phyloP scores from a whole-genome alignment of 345 rosid genomes.

The Salix suchowensis region DNA sequence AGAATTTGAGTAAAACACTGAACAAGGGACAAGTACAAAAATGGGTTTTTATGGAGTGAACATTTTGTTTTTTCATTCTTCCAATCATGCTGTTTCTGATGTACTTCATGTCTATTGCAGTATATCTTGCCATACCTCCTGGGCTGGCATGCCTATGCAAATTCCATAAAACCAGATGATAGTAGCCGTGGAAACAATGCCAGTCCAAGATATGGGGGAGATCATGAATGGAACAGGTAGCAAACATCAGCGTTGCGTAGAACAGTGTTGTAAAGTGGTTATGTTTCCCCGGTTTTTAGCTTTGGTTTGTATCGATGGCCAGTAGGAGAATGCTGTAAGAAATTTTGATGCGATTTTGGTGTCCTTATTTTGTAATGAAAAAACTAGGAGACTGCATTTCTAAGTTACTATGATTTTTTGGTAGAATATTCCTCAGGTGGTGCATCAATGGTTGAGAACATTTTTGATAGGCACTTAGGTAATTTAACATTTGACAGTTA shows the following conservation, averaged over 20 bases:
- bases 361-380: neutral
- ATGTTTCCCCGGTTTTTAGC: too few species aligned
- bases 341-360: neutral
- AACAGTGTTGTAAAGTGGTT: neutral
- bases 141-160: constrained; percentile 79
- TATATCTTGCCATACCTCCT: constrained; percentile 70
- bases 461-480: neutral
- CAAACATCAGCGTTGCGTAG: neutral
- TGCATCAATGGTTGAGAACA: neutral
- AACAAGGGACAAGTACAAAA: neutral
- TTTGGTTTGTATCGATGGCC: neutral
- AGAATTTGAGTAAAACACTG: neutral
- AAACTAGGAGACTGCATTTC: neutral
- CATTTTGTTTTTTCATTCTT: neutral
- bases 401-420: too few species aligned
- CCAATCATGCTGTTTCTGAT: neutral
- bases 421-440: neutral
- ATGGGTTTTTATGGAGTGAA: neutral
- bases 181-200: constrained; percentile 37
- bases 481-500: too few species aligned
- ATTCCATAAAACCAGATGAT: constrained; percentile 52
- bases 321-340: neutral
- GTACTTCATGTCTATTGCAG: constrained; percentile 32
- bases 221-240: constrained; percentile 75
- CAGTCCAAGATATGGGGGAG: constrained; percentile 62